phyloP scores from a whole-genome alignment of 306 rosid species.

The Sechiopsis laciniata region DNA sequence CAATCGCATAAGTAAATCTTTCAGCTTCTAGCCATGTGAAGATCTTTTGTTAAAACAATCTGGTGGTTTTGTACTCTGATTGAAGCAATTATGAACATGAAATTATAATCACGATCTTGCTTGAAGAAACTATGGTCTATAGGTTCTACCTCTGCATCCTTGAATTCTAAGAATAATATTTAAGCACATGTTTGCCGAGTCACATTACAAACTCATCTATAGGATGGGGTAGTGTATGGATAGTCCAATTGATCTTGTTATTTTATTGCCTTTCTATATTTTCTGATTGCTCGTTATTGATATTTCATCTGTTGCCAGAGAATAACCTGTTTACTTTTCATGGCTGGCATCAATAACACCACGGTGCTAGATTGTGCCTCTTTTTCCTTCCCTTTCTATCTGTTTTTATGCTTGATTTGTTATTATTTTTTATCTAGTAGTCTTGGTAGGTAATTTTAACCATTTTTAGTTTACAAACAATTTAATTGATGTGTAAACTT shows the following conservation, averaged over 20 bases:
- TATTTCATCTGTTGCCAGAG: not conserved
- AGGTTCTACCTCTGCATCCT: not conserved
- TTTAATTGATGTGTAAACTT: not conserved
- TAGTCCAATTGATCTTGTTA: not conserved
- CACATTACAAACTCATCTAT: not conserved
- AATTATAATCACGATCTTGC: not conserved
- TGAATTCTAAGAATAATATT: not conserved
- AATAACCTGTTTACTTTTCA: not conserved
- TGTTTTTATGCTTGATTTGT: not conserved
- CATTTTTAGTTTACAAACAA: not conserved
- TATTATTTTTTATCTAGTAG: not conserved
- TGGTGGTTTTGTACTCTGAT: not conserved
- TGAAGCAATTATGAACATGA: not conserved
- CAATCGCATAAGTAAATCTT: not conserved
- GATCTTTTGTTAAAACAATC: not conserved
- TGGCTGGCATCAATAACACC: constrained; percentile 1
- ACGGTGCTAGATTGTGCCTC: not conserved
- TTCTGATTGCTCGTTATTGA: not conserved
- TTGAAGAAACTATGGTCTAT: not conserved
- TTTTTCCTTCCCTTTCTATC: not conserved
- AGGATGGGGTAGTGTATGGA: not conserved
- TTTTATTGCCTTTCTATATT: not conserved
- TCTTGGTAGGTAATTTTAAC: not conserved
- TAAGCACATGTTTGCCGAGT: not conserved
- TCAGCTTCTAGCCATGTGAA: constrained; percentile 7